A percentile compares a stretch with the other conserved stretches of the same genome.
Evolutionary conservation across 1,139 yeast species (phyloP).

Genomic region (Scheffersomyces lignicola): DNA sequence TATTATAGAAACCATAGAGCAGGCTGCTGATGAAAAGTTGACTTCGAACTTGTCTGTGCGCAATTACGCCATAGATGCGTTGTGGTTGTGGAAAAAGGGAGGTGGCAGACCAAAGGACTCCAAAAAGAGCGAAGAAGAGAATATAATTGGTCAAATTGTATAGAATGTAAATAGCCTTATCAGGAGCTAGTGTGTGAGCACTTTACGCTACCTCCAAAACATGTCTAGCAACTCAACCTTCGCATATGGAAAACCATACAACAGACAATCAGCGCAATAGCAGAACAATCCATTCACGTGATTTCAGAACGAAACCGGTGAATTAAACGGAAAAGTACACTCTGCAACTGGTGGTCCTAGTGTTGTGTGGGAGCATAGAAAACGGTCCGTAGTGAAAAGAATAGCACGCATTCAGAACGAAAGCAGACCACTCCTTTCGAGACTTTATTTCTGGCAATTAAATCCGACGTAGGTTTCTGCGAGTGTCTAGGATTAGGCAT

Average conservation of each 20-base stretch:
- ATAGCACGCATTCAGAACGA: neutral
- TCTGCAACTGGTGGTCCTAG: neutral
- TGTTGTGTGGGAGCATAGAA: constrained; percentile 1
- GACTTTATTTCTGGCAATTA: too few relatives aligned
- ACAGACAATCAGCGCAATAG: neutral
- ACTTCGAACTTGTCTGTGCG: constrained; percentile 74
- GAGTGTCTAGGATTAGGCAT: too few relatives aligned
- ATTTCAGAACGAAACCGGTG: constrained; percentile 3
- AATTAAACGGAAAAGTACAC: too few relatives aligned
- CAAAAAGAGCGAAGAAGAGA: constrained; percentile 12
- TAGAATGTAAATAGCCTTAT: constrained; percentile 4
- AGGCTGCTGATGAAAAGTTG: constrained; percentile 69
- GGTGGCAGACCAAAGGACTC: constrained; percentile 48
- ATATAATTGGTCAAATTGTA: constrained; percentile 7
- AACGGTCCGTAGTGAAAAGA: too few relatives aligned
- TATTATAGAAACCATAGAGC: constrained; percentile 68
- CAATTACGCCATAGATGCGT: constrained; percentile 86
- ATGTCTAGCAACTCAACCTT: constrained; percentile 1
- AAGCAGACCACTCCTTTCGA: too few relatives aligned
- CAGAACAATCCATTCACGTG: neutral
- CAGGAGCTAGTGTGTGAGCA: neutral
- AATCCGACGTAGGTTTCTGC: too few relatives aligned
- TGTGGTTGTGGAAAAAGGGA: constrained; percentile 91
- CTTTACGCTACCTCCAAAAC: neutral
- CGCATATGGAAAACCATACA: constrained; percentile 4